Conservation (phyloP, 495 filamentous ascomycete genomes). For the Tuber magnatum region DNA sequence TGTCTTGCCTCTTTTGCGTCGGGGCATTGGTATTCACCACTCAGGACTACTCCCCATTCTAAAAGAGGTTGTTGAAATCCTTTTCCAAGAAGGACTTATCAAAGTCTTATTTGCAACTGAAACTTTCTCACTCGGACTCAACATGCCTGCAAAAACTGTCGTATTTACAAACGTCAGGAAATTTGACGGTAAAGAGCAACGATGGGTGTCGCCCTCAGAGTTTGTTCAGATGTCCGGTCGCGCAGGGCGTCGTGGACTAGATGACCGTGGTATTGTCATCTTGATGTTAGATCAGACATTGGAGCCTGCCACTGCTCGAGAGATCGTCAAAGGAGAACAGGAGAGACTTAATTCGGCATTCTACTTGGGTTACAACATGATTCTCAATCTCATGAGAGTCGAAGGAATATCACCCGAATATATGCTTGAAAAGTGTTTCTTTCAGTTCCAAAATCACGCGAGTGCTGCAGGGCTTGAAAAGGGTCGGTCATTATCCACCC, state of each 20-base stretch:
- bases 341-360: constrained; percentile 96
- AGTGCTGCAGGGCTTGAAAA: constrained; percentile 74
- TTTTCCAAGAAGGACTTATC: constrained; percentile 96
- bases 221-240: constrained; percentile 98
- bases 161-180: constrained; percentile 95
- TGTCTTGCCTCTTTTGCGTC: constrained; percentile 78
- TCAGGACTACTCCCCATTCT: constrained; percentile 90
- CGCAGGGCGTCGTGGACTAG: constrained; percentile 90
- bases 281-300: constrained; percentile 98
- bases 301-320: constrained; percentile 86
- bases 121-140: constrained; percentile 95
- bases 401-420: constrained; percentile 94
- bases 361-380: constrained; percentile 98
- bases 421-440: constrained; percentile 95
- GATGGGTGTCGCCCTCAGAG: constrained; percentile 89
- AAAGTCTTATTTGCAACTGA: constrained; percentile 97
- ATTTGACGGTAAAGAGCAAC: constrained; percentile 72
- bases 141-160: constrained; percentile 98
- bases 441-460: constrained; percentile 92
- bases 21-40: constrained; percentile 95
- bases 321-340: constrained; percentile 91
- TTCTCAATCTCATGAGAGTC: constrained; percentile 88
- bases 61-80: constrained; percentile 97
- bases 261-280: constrained; percentile 97
- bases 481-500: constrained; percentile 41